These are phyloP conservation scores for Pelargonium myrrhifolium DNA, from an alignment of 441 rosid species.

Conservation along the genomic window DNA sequence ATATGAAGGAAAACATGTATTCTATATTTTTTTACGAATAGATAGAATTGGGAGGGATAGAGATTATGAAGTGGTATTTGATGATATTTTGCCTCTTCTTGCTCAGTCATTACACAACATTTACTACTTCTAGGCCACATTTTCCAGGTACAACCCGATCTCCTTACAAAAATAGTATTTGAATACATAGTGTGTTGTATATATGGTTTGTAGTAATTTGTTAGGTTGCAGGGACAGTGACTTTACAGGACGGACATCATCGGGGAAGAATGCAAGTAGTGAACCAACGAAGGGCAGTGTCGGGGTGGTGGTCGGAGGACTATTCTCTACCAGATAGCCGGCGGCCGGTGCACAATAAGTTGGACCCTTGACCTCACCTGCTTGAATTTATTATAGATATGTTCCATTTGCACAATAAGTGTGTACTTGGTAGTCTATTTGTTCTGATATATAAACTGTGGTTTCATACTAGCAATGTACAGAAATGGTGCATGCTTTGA, in stretches of 20 bases:
- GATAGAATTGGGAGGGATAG: not conserved
- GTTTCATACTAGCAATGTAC: not conserved
- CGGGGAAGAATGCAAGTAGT: slow-evolving; percentile 7
- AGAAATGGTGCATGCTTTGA: not conserved
- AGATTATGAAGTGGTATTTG: slow-evolving; percentile 12
- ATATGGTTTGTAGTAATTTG: not conserved
- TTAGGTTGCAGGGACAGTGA: slow-evolving; percentile 23
- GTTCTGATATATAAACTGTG: not conserved
- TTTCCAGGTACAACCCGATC: slow-evolving; percentile 13
- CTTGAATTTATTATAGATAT: no score
- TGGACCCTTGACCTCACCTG: slow-evolving; percentile 21
- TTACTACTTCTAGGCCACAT: slow-evolving; percentile 16
- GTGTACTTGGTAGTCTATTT: not conserved
- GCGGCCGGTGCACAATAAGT: slow-evolving; percentile 27
- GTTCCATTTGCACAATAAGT: no score
- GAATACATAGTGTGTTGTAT: not conserved
- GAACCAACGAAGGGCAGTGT: not conserved
- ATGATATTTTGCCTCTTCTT: slow-evolving; percentile 20
- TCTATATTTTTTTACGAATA: not conserved
- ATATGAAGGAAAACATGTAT: not conserved
- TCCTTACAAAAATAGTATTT: not conserved
- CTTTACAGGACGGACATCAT: slow-evolving; percentile 3
- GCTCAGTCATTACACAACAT: slow-evolving; percentile 12
- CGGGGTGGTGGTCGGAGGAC: slow-evolving; percentile 34
- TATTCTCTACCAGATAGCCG: slow-evolving; percentile 24